Conservation (phyloP, 257 asterid species). For the Schizonepeta tenuifolia region DNA sequence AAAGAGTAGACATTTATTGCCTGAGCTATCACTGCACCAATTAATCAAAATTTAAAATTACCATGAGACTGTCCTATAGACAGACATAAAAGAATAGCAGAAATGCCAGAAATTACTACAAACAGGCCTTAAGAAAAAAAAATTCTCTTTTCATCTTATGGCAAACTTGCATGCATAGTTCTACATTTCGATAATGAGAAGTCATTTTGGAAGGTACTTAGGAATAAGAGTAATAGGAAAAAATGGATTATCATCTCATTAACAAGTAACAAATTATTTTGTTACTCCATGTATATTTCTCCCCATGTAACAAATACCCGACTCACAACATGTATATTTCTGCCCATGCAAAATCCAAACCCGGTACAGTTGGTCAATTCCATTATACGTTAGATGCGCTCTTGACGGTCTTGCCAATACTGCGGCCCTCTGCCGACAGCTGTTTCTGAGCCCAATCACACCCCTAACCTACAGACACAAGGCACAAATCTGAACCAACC, state of each 20-base stretch:
- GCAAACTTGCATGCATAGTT: neutral
- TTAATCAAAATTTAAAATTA: neutral
- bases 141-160: neutral
- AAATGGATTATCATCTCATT: neutral
- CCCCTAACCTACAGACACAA: no score
- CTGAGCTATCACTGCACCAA: slow-evolving; percentile 13
- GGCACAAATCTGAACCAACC: no score
- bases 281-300: no score
- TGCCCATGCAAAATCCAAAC: no score
- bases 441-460: no score
- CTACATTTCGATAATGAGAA: neutral
- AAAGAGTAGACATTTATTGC: neutral
- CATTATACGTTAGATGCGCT: no score
- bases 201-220: neutral
- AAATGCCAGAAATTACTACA: neutral
- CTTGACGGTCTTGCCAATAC: no score
- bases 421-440: no score
- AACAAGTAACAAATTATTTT: no score
- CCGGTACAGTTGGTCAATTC: no score
- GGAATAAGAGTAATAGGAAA: neutral
- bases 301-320: no score
- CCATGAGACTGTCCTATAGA: neutral
- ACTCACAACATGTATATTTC: no score
- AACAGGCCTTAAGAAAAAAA: neutral
- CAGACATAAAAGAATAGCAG: neutral